Evolutionary conservation across 2,329 filamentous ascomycete genomes (phyloP).

Genomic region (Aspergillus sp.): DNA sequence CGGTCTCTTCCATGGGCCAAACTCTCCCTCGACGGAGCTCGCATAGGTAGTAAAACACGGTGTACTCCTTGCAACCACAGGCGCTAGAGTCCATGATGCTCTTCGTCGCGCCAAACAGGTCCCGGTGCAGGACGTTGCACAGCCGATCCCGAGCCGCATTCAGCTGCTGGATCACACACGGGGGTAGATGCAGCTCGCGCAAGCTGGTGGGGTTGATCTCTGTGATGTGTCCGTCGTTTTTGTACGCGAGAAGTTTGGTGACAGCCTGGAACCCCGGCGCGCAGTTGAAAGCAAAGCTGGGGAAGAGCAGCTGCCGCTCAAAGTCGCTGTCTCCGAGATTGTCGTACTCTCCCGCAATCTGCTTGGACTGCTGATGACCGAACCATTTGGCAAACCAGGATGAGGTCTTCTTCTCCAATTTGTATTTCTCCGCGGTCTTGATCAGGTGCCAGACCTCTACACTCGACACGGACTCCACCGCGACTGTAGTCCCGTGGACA

Average conservation of each 20-base stretch:
- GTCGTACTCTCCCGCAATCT: too few relatives aligned
- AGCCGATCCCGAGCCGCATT: constrained; percentile 7
- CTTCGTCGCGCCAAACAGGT: background rate
- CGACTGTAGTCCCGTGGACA: too few relatives aligned
- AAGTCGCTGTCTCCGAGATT: background rate
- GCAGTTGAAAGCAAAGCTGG: constrained; percentile 2
- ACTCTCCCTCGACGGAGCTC: background rate
- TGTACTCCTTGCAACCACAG: constrained; percentile 1
- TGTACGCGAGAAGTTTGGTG: constrained; percentile 1
- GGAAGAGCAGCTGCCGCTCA: background rate
- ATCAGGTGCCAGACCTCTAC: too few relatives aligned
- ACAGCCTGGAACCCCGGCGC: background rate
- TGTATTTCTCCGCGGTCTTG: too few relatives aligned
- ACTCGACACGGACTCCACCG: too few relatives aligned
- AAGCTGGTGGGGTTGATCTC: constrained; percentile 6
- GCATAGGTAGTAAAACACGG: background rate
- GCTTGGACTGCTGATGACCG: too few relatives aligned
- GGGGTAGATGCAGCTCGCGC: background rate
- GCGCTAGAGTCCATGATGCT: background rate
- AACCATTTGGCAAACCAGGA: too few relatives aligned
- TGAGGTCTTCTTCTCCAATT: too few relatives aligned
- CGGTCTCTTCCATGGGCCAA: constrained; percentile 3
- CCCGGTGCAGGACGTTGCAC: constrained; percentile 3
- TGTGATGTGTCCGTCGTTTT: background rate
- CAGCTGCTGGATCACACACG: constrained; percentile 5